phyloP scores from a whole-genome alignment of 306 rosid genomes.

The Lagenaria siceraria region DNA sequence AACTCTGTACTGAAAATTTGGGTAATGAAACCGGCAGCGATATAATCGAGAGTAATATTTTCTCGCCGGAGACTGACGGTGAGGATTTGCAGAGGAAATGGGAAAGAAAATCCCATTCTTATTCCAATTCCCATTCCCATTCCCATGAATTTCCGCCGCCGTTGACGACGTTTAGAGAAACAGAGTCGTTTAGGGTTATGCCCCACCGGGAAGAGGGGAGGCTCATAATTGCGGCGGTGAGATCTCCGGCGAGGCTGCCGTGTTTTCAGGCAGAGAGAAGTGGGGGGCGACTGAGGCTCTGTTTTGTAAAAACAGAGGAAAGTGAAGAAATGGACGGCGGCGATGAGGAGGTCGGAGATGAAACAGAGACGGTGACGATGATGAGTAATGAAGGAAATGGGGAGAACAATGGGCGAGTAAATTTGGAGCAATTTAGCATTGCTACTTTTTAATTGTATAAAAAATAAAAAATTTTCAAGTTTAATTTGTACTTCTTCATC shows the following conservation, averaged over 20 bases:
- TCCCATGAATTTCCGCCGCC: constrained; percentile 68
- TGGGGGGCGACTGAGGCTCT: constrained; percentile 75
- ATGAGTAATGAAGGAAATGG: neutral
- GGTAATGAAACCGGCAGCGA: constrained; percentile 81
- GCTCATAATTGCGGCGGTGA: constrained; percentile 52
- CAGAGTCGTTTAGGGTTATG: constrained; percentile 36
- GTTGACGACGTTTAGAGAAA: constrained; percentile 79
- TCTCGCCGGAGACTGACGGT: constrained; percentile 12
- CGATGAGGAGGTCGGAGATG: constrained; percentile 3
- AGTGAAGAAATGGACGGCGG: constrained; percentile 16
- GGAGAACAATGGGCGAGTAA: neutral
- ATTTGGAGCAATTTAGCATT: neutral
- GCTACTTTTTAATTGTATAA: neutral
- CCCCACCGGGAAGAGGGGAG: constrained; percentile 77
- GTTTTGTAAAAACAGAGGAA: constrained; percentile 22
- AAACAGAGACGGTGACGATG: neutral
- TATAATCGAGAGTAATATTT: constrained; percentile 32
- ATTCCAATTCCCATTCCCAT: constrained; percentile 11
- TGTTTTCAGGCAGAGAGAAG: constrained; percentile 60
- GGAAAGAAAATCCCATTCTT: constrained; percentile 1
- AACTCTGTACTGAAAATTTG: constrained; percentile 70
- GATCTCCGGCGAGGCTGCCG: constrained; percentile 25
- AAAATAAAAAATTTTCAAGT: neutral
- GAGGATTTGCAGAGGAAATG: constrained; percentile 23
- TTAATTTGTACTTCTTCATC: neutral